Evolutionary conservation across 2,329 filamentous ascomycete genomes (phyloP), one percentile per base, ranked within the genome.

Genomic region (Colletotrichum salicis): DNA sequence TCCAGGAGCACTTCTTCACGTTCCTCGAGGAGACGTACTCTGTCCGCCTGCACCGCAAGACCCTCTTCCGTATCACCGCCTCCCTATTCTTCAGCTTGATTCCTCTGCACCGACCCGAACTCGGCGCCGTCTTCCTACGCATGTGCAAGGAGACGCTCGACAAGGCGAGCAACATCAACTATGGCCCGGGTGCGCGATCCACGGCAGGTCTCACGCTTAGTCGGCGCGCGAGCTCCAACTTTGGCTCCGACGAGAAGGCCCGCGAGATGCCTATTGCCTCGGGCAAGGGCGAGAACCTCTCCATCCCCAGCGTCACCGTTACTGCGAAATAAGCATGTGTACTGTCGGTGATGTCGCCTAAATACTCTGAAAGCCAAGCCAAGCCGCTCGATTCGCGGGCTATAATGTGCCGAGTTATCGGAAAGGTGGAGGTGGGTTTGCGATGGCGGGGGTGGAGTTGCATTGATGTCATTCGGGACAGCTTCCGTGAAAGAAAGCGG

Each of bases 61-160:
- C 78, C 11, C 76, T 80, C 11, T 74, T 78, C 62, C 76, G 76
- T n/a, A 76, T 80, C 37, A 78, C 78, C 2, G 78, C 78, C 1
- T 76, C 76, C 15, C 69, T 80, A 10, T 74, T 79, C 62, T 79
- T 79, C 71, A 80, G 74, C 22, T 73, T 79, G 1, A 77, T 79
- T 55, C 78, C 78, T 12, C 70, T 79, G 57, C 78, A 79, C 69
- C 75, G 77, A 22, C 71, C 74, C 1, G 77, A 78, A 71, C 65
- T 78, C 1, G 74, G 71, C 22, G 57, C 74, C n/a, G 73, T 79
- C 13, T 79, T 79, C 64, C 59, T 79, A 45, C 67, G 75, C 15
- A 59, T 77, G 58, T 77, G 76, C 63, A 68, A 75, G 63, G 76
- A 77, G 62, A 76, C 76, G 22, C 74, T 78, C n/a, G 71, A 77